Percentiles rank a stretch among this genome's conserved stretches.
Evolutionary conservation across 1,139 yeast species (phyloP).

Genomic region (Suhomyces choctaworum): DNA sequence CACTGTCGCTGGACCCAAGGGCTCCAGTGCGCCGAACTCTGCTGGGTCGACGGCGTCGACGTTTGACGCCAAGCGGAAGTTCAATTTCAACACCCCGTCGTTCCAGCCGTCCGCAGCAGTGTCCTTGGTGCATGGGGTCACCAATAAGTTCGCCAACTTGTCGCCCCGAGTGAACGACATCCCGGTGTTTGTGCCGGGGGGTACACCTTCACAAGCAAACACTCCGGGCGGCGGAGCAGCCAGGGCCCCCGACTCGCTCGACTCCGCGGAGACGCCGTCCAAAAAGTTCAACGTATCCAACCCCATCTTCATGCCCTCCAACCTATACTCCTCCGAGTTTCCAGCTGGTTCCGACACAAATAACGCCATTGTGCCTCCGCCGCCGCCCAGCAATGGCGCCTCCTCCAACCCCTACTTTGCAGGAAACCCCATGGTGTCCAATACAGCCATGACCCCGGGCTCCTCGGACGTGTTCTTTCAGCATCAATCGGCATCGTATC

Average conservation of each 20-base stretch:
- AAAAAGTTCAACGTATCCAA: slow-evolving; percentile 34
- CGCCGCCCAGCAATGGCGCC: slow-evolving; percentile 10
- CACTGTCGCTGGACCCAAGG: background rate
- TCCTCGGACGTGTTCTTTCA: slow-evolving; percentile 24
- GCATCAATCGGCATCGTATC: slow-evolving; percentile 40
- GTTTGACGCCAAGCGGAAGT: slow-evolving; percentile 39
- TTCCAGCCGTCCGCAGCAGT: slow-evolving; percentile 57
- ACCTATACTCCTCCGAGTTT: slow-evolving; percentile 10
- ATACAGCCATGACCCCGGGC: slow-evolving; percentile 11
- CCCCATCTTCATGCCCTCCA: slow-evolving; percentile 32
- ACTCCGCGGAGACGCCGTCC: slow-evolving; percentile 8
- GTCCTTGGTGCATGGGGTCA: slow-evolving; percentile 22
- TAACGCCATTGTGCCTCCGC: slow-evolving; percentile 9
- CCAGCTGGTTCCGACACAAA: slow-evolving; percentile 8
- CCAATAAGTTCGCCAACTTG: slow-evolving; percentile 45
- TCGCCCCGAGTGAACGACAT: slow-evolving; percentile 59
- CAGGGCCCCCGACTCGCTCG: slow-evolving; percentile 3
- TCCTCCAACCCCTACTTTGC: slow-evolving; percentile 24
- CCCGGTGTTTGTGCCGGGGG: slow-evolving; percentile 56
- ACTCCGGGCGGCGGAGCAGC: slow-evolving; percentile 3
- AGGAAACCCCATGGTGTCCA: slow-evolving; percentile 11
- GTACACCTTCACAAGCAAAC: slow-evolving; percentile 1
- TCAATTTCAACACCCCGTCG: slow-evolving; percentile 65
- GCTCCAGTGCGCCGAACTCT: background rate
- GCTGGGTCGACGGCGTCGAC: slow-evolving; percentile 1